Percentiles rank a stretch among this genome's conserved stretches.
These are phyloP conservation scores for Escovopsis sp. DNA, from an alignment of 2,329 filamentous ascomycete genomes.

Conservation along the genomic window DNA sequence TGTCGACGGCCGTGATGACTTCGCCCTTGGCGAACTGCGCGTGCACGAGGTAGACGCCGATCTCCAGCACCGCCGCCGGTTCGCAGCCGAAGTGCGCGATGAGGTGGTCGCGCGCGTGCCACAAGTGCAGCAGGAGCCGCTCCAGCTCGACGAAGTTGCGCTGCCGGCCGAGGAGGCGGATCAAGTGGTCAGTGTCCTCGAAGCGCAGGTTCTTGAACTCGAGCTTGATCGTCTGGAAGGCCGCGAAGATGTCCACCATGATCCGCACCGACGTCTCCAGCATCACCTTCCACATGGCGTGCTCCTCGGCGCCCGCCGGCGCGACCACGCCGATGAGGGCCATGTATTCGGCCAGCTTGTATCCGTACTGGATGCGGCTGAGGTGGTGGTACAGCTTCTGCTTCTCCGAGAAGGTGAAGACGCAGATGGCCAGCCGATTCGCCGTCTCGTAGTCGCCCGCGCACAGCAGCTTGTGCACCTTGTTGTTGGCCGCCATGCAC, in stretches of 20 bases:
- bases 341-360: slow-evolving; percentile 28
- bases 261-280: neutral
- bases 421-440: slow-evolving; percentile 25
- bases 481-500: slow-evolving; percentile 15
- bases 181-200: slow-evolving; percentile 27
- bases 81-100: slow-evolving; percentile 1
- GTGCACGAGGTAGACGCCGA: neutral
- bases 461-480: slow-evolving; percentile 20
- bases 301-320: slow-evolving; percentile 16
- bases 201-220: slow-evolving; percentile 27
- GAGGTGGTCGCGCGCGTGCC: slow-evolving; percentile 10
- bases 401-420: slow-evolving; percentile 25
- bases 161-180: slow-evolving; percentile 31
- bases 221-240: slow-evolving; percentile 25
- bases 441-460: slow-evolving; percentile 14
- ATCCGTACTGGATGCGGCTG: slow-evolving; percentile 25
- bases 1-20: slow-evolving; percentile 9
- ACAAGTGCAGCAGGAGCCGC: slow-evolving; percentile 10
- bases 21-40: slow-evolving; percentile 5
- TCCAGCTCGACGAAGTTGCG: slow-evolving; percentile 30
- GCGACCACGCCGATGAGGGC: slow-evolving; percentile 23
- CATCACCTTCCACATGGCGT: neutral
- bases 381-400: slow-evolving; percentile 25
- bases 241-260: slow-evolving; percentile 21
- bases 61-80: neutral